phyloP scores from a whole-genome alignment of 257 asterid genomes.

The Coffea canephora region DNA sequence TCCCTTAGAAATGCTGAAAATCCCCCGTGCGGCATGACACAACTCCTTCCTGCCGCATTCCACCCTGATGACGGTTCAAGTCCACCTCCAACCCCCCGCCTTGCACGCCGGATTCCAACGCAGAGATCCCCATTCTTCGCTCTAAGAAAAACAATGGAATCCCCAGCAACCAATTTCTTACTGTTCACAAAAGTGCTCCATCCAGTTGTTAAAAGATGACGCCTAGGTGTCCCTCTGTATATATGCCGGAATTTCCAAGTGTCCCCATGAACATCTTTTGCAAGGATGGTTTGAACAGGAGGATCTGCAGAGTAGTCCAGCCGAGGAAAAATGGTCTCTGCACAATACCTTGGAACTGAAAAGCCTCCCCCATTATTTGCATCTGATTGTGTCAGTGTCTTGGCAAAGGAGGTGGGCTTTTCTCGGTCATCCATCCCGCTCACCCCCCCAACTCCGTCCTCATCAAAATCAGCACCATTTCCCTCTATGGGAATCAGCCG shows the following conservation, averaged over 20 bases:
- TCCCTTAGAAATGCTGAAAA: conserved; percentile 62
- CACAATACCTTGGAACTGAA: conserved; percentile 92
- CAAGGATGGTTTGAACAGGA: conserved; percentile 81
- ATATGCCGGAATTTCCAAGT: conserved; percentile 93
- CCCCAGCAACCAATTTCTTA: conserved; percentile 91
- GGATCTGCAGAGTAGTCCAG: conserved; percentile 77
- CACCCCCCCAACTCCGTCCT: conserved; percentile 31
- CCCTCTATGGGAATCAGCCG: conserved; percentile 40
- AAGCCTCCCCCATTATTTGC: conserved; percentile 96
- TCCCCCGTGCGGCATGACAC: conserved; percentile 56
- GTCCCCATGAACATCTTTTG: conserved; percentile 90
- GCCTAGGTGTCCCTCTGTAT: conserved; percentile 88
- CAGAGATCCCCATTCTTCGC: conserved; percentile 83
- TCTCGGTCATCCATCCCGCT: conserved; percentile 46
- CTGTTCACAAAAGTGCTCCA: conserved; percentile 96
- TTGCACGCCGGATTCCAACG: conserved; percentile 82
- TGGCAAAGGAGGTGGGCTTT: conserved; percentile 73
- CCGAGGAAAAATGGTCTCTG: conserved; percentile 82
- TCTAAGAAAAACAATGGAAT: conserved; percentile 81
- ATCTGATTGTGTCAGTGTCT: conserved; percentile 86
- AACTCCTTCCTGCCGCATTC: conserved; percentile 52
- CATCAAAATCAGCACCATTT: conserved; percentile 39
- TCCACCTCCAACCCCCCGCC: conserved; percentile 70
- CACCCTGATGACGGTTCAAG: conserved; percentile 57
- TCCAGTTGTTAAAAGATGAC: conserved; percentile 92